Evolutionary conservation across 148 eudicot genomes (phyloP), one percentile per base, ranked within the genome.

Genomic region (Rhododendron ovatum): DNA sequence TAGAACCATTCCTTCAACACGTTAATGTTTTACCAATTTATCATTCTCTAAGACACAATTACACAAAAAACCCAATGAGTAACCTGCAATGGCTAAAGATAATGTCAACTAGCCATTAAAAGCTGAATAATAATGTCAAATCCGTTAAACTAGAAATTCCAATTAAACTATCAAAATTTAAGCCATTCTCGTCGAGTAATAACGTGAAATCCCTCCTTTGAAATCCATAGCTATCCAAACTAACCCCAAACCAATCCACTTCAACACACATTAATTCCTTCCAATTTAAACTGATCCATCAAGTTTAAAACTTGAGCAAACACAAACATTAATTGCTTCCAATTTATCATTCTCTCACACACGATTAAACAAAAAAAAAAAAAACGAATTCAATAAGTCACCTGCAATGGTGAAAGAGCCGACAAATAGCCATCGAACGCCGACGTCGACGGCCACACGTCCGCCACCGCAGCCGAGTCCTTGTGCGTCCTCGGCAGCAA

Each of bases 351-450:
- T 20, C 24, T 57, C 24, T 57, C 63, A 57, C 13, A 2, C 4
- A 9, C 2, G 33, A 65, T 65, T 65, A 9, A n/a, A 5, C 69
- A 65, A 10, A 26, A 65, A 63, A 8, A 57, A 1, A 41, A n/a
- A 65, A n/a, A 65, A n/a, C 0, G 24, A 10, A n/a, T 14, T 14
- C 39, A 30, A 43, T 26, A 24, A 24, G 55, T 35, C 57, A 96
- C 99, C 98, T 95, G 98, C 85, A 97, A 87, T 57, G 99, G 99
- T 28, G 99, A 95, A n/a, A 97, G 96, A 41, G 98, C 96, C 1
- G 98, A 97, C 48, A 97, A 87, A 76, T 88, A 94, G 0, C 99
- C 98, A 87, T 97, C 99, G 24, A 97, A 97, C 1, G 99, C 98
- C 2, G 98, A 95, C 0, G 98, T 93, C 0, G 98, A 93, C 1